A percentile compares a stretch with the other conserved stretches of the same genome.
Conservation (phyloP, 2,329 filamentous ascomycete species). For the Chaetomium sp. region DNA sequence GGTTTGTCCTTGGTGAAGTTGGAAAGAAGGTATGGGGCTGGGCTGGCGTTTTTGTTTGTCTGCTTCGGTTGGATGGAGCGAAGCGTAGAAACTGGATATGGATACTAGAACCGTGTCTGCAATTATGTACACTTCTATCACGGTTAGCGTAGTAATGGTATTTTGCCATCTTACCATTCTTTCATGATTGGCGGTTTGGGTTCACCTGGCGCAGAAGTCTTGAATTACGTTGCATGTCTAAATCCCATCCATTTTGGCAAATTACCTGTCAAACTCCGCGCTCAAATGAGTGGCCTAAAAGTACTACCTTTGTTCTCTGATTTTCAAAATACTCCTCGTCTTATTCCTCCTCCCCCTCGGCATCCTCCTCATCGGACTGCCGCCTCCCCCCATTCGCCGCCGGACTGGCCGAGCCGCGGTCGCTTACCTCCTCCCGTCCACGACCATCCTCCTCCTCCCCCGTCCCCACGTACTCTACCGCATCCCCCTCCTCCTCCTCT, state of each 20-base stretch:
- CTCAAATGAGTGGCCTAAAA: constrained; percentile 4
- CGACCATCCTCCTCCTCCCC: constrained; percentile 15
- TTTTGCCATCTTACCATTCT: not conserved
- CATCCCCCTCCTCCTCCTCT: constrained; percentile 34
- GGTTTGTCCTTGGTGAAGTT: not conserved
- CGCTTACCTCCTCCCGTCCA: constrained; percentile 24
- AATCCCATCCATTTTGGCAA: not conserved
- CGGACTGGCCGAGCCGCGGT: constrained; percentile 18
- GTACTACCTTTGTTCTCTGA: not conserved
- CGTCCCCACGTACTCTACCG: constrained; percentile 31
- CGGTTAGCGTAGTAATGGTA: not conserved
- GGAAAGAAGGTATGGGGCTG: not conserved
- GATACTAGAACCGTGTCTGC: not conserved
- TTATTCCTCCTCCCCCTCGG: constrained; percentile 48
- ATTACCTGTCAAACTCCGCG: constrained; percentile 19
- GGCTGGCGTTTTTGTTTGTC: constrained; percentile 6
- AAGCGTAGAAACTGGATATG: not conserved
- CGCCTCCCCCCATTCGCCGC: constrained; percentile 18
- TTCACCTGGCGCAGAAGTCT: not conserved
- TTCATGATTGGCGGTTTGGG: not conserved
- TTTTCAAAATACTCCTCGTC: constrained; percentile 31
- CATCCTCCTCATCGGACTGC: constrained; percentile 41
- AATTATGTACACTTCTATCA: not conserved
- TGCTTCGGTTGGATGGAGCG: not conserved
- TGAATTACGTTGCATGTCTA: not conserved